Evolutionary conservation across 148 eudicot genomes (phyloP).

Genomic region (Rhododendron ovatum): DNA sequence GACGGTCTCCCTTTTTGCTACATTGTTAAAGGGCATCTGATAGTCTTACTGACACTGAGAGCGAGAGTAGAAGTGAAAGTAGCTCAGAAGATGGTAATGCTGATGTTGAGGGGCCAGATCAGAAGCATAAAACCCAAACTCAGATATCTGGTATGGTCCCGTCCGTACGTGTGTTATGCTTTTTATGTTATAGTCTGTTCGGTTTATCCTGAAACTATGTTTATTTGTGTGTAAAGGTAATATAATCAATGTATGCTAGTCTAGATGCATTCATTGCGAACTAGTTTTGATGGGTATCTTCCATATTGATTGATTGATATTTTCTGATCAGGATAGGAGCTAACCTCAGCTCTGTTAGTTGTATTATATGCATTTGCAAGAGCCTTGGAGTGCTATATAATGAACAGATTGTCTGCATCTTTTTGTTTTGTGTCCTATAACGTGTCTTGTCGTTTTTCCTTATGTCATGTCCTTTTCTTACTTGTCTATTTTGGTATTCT

Average conservation of each 20-base stretch:
- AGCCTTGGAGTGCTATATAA: background rate
- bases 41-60: slow-evolving; percentile 48
- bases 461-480: background rate
- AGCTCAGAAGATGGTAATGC: slow-evolving; percentile 50
- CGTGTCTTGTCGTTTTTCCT: background rate
- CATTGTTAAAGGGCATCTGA: slow-evolving; percentile 44
- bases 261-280: background rate
- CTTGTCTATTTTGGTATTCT: slow-evolving; percentile 1
- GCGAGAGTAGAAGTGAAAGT: slow-evolving; percentile 40
- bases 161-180: background rate
- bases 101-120: slow-evolving; percentile 24
- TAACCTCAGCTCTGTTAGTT: background rate
- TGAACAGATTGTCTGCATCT: background rate
- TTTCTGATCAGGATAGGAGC: background rate
- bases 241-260: background rate
- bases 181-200: background rate
- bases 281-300: background rate
- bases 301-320: background rate
- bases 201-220: background rate
- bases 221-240: background rate
- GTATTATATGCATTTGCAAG: background rate
- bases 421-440: background rate
- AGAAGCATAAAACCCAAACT: slow-evolving; percentile 31
- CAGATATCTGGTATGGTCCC: slow-evolving; percentile 36
- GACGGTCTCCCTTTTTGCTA: slow-evolving; percentile 2